phyloP scores from a whole-genome alignment of 2,329 filamentous ascomycete genomes.

The Colletotrichum scovillei region DNA sequence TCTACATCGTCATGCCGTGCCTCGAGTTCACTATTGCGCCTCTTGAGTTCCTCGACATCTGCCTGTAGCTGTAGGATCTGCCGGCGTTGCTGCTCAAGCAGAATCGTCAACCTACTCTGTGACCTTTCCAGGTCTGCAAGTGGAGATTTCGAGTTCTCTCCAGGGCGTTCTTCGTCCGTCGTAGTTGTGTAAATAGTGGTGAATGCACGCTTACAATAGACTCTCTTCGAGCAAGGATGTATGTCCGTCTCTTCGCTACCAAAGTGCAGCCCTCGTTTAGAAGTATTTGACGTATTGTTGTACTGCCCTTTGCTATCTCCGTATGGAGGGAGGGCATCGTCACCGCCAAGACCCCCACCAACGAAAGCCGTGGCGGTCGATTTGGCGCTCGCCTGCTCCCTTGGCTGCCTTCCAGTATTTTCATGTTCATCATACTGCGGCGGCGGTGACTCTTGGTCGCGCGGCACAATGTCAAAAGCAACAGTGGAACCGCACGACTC shows the following conservation, averaged over 20 bases:
- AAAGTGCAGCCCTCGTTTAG: background rate
- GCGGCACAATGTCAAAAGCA: slow-evolving; percentile 1
- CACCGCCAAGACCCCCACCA: background rate
- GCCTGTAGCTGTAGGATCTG: background rate
- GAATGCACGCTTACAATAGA: background rate
- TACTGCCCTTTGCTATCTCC: background rate
- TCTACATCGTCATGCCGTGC: background rate
- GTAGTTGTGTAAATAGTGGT: background rate
- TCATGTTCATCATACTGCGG: slow-evolving; percentile 2
- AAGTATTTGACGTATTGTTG: background rate
- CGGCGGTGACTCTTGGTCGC: background rate
- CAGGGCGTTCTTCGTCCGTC: background rate
- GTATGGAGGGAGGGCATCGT: background rate
- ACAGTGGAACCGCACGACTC: slow-evolving; percentile 3
- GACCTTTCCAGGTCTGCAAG: background rate
- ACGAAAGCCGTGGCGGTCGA: background rate
- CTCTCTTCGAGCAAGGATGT: background rate
- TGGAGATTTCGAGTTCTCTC: background rate
- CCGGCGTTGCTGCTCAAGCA: slow-evolving; percentile 1
- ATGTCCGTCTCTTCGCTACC: background rate
- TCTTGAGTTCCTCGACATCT: slow-evolving; percentile 7
- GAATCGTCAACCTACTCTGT: background rate
- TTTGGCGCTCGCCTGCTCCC: background rate
- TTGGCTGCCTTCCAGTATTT: background rate
- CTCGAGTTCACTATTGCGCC: slow-evolving; percentile 7